These are phyloP conservation scores for Meira miltonrushii DNA, from an alignment of 1,284 basidiomycete species.

Conservation along the genomic window DNA sequence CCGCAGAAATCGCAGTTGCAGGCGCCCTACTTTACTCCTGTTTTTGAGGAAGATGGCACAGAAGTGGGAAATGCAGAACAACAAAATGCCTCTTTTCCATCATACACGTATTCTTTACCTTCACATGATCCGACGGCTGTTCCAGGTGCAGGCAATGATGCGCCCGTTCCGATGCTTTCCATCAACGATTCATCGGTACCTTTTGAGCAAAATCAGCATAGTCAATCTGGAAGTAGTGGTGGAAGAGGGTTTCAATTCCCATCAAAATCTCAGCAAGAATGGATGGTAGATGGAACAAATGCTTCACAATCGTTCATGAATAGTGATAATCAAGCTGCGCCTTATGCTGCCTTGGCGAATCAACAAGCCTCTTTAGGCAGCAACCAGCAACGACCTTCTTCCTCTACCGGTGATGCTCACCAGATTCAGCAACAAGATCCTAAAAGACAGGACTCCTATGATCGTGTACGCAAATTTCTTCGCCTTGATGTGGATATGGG, in stretches of 20 bases:
- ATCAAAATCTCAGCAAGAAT: too few relatives aligned
- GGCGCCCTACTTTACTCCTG: conserved; percentile 2
- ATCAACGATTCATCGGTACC: conserved; percentile 9
- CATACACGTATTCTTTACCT: conserved; percentile 4
- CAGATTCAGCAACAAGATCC: conserved; percentile 10
- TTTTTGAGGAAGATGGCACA: conserved; percentile 8
- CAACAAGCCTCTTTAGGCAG: background rate
- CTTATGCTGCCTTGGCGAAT: background rate
- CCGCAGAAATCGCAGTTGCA: conserved; percentile 4
- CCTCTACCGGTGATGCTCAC: background rate
- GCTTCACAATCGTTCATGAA: too few relatives aligned
- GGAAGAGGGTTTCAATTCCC: too few relatives aligned
- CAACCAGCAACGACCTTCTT: background rate
- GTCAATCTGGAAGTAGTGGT: too few relatives aligned
- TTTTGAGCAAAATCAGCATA: too few relatives aligned
- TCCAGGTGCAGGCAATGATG: background rate
- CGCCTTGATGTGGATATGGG: conserved; percentile 41
- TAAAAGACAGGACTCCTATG: conserved; percentile 37
- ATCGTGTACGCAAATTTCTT: conserved; percentile 37
- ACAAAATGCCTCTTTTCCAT: background rate
- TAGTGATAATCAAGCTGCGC: too few relatives aligned
- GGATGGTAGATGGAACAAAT: too few relatives aligned
- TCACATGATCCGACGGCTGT: background rate
- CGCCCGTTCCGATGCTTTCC: conserved; percentile 6
- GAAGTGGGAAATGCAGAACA: background rate